These are phyloP conservation scores for Secale cereale DNA, from an alignment of 176 grass and related monocot species.

Conservation along the genomic window DNA sequence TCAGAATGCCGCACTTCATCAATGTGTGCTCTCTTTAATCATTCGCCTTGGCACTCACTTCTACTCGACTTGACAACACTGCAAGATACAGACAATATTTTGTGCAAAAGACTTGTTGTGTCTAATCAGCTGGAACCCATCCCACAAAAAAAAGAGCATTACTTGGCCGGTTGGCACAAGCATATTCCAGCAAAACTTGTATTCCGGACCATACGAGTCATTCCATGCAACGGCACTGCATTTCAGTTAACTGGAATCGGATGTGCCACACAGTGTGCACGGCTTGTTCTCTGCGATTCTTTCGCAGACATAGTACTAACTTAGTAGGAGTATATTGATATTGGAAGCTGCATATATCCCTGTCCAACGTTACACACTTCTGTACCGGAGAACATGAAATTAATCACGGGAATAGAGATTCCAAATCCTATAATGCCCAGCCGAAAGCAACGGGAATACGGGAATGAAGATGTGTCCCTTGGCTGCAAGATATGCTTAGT, in stretches of 20 bases:
- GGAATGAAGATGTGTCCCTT: background rate
- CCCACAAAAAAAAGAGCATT: background rate
- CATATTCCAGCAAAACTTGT: background rate
- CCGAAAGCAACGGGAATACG: background rate
- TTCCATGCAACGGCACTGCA: background rate
- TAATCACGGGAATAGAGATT: background rate
- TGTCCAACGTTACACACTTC: background rate
- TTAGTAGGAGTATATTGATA: no score
- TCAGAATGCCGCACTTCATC: background rate
- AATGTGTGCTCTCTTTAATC: background rate
- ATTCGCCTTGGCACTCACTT: slow-evolving; percentile 17
- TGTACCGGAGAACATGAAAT: no score
- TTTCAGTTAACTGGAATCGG: background rate
- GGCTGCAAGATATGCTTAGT: background rate
- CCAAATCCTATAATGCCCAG: background rate
- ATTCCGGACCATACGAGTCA: background rate
- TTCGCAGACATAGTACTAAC: no score
- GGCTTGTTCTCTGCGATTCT: background rate
- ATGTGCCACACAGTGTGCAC: background rate
- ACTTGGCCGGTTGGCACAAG: slow-evolving; percentile 1
- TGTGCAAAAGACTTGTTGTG: background rate
- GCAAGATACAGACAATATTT: no score
- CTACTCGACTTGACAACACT: background rate
- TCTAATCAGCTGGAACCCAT: background rate
- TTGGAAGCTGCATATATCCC: background rate